Percentiles rank a stretch among this genome's conserved stretches.
phyloP scores from a whole-genome alignment of 73 alveolate species.

The Paramecium tetraurelia region DNA sequence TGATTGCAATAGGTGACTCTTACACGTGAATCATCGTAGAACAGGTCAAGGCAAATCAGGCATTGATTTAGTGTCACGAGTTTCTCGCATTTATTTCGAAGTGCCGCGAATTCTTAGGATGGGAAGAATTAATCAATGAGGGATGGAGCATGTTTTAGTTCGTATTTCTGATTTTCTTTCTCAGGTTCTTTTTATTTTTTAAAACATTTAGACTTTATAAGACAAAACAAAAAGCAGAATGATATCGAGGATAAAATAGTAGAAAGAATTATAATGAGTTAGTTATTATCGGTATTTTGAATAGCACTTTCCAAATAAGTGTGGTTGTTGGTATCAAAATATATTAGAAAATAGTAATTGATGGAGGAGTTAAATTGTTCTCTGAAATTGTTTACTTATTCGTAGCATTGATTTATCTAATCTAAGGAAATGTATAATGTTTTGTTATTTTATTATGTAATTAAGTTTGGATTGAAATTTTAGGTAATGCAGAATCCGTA shows the following conservation, averaged over 20 bases:
- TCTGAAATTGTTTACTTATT: background rate
- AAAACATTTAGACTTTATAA: background rate
- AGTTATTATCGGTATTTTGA: background rate
- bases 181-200: background rate
- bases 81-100: background rate
- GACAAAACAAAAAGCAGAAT: background rate
- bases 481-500: background rate
- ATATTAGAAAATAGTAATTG: background rate
- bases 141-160: background rate
- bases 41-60: background rate
- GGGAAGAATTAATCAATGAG: background rate
- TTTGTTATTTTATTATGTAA: background rate
- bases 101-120: background rate
- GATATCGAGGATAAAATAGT: background rate
- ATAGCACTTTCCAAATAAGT: background rate
- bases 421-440: background rate
- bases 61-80: background rate
- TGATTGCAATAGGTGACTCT: slow-evolving; percentile 57
- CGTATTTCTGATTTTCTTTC: background rate
- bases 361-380: background rate
- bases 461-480: background rate
- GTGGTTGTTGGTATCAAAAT: background rate
- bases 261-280: background rate
- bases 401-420: background rate
- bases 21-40: background rate